These are phyloP conservation scores for Galerina marginata DNA, from an alignment of 768 basidiomycete species.

Conservation along the genomic window DNA sequence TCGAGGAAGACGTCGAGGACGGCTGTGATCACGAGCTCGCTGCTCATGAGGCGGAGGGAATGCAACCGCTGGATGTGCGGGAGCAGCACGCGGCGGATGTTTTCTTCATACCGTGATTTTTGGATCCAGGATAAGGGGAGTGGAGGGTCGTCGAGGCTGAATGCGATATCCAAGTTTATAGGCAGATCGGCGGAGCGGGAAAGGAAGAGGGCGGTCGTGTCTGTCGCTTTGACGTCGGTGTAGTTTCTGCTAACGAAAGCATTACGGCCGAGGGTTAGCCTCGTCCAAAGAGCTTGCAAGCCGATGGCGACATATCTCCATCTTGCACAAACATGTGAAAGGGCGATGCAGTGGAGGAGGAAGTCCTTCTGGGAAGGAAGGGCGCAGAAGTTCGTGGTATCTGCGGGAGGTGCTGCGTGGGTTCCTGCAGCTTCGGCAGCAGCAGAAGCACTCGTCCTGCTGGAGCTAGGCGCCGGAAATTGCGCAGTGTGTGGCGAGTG, in stretches of 20 bases:
- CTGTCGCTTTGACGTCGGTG: neutral
- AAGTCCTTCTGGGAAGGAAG: conserved; percentile 5
- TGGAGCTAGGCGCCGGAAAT: neutral
- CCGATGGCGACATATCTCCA: conserved; percentile 17
- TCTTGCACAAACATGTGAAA: conserved; percentile 13
- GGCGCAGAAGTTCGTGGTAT: neutral
- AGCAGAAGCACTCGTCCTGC: neutral
- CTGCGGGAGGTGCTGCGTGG: neutral
- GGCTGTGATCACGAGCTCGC: conserved; percentile 3
- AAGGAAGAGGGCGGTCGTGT: conserved; percentile 4
- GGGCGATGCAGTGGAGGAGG: neutral
- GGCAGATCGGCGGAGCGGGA: conserved; percentile 8
- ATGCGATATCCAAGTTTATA: conserved; percentile 8
- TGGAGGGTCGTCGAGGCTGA: neutral
- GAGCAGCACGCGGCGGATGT: conserved; percentile 3
- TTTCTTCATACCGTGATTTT: neutral
- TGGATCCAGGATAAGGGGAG: neutral
- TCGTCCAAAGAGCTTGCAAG: conserved; percentile 10
- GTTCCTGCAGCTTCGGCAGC: neutral
- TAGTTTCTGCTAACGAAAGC: conserved; percentile 8
- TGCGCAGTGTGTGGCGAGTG: neutral
- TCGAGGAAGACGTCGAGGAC: conserved; percentile 17
- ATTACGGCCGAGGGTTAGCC: conserved; percentile 1
- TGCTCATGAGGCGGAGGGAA: conserved; percentile 5
- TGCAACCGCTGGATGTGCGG: neutral